Evolutionary conservation across 345 rosid genomes (phyloP).

Genomic region (Populus alba): DNA sequence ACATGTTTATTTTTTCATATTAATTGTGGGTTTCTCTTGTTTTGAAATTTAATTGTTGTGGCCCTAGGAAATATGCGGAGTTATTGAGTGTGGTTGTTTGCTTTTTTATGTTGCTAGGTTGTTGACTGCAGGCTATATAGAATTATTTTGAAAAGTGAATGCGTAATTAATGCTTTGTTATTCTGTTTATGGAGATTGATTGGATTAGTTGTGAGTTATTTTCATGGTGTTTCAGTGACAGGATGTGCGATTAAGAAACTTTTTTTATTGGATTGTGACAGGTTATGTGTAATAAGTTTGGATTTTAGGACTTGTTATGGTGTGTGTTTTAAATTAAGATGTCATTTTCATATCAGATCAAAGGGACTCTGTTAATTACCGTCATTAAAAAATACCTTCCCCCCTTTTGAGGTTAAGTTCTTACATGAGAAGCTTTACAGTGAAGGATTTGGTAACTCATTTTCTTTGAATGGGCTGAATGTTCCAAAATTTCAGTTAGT

Average conservation of each 20-base stretch:
- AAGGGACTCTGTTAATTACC: background rate
- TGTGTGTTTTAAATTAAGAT: background rate
- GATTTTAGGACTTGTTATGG: background rate
- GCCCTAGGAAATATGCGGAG: background rate
- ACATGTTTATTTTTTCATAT: background rate
- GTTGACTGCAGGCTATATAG: background rate
- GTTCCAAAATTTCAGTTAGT: background rate
- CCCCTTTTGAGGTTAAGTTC: background rate
- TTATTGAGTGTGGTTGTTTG: background rate
- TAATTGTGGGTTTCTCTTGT: background rate
- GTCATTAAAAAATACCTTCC: background rate
- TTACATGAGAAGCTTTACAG: background rate
- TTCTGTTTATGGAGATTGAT: background rate
- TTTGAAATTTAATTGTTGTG: background rate
- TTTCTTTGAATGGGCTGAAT: background rate
- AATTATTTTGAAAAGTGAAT: background rate
- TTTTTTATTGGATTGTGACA: constrained; percentile 6
- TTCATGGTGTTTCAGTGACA: background rate
- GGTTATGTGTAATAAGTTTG: constrained; percentile 1
- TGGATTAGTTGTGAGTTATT: background rate
- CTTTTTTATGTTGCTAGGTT: background rate
- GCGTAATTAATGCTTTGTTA: background rate
- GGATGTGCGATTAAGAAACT: background rate
- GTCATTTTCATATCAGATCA: constrained; percentile 8
- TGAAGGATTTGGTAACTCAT: background rate